Conservation (phyloP, 768 basidiomycete species). For the Xerocomellus intermedius region DNA sequence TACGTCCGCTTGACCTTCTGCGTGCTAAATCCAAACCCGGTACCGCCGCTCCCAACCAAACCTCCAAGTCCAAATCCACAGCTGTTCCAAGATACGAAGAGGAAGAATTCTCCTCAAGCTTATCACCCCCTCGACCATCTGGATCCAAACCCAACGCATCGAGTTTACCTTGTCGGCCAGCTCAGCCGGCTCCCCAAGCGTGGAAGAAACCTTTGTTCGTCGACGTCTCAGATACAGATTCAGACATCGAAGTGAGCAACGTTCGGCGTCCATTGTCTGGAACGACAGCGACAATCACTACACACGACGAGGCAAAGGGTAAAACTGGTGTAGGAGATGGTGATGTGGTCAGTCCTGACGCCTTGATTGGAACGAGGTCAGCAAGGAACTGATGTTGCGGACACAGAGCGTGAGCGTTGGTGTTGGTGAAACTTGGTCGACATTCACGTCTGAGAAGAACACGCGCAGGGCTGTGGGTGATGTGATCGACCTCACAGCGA, state of each 20-base stretch:
- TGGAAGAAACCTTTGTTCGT: constrained; percentile 20
- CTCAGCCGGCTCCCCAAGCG: not conserved
- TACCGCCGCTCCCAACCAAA: not conserved
- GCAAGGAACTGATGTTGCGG: not conserved
- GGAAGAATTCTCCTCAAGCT: constrained; percentile 9
- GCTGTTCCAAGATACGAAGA: constrained; percentile 8
- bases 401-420: constrained; percentile 8
- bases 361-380: not conserved
- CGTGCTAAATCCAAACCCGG: constrained; percentile 11
- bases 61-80: not conserved
- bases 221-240: constrained; percentile 25
- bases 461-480: not conserved
- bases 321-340: not conserved
- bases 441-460: not conserved
- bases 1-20: constrained; percentile 29
- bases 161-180: not conserved
- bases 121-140: not conserved
- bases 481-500: constrained; percentile 9
- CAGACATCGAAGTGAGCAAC: constrained; percentile 20
- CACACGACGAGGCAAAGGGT: not conserved
- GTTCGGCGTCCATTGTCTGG: not conserved
- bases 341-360: constrained; percentile 9
- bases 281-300: not conserved
- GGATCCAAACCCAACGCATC: not conserved
- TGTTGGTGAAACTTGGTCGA: not conserved